Conservation (phyloP, 768 basidiomycete genomes). For the Dacryopinax spathularia region DNA sequence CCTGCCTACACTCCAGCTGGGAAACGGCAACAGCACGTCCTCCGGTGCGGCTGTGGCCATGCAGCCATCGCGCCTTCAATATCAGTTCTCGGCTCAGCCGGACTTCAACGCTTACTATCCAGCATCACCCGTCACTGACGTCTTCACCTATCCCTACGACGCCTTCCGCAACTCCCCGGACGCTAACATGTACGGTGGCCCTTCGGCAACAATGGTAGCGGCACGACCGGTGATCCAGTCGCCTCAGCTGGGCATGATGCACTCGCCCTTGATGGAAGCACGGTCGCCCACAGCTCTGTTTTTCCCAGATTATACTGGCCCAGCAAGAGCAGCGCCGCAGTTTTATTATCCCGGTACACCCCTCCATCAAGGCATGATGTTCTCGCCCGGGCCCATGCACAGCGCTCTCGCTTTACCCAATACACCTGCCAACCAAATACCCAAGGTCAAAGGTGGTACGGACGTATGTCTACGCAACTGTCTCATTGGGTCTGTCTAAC, state of each 20-base stretch:
- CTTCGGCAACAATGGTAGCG: not conserved
- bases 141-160: slow-evolving; percentile 37
- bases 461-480: not conserved
- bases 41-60: slow-evolving; percentile 28
- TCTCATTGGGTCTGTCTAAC: not conserved
- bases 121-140: slow-evolving; percentile 38
- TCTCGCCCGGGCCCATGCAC: slow-evolving; percentile 41
- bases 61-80: slow-evolving; percentile 35
- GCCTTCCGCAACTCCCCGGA: slow-evolving; percentile 40
- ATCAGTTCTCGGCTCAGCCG: slow-evolving; percentile 32
- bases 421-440: slow-evolving; percentile 22
- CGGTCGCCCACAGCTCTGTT: slow-evolving; percentile 29
- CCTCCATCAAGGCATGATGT: slow-evolving; percentile 41
- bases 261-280: not conserved
- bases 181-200: slow-evolving; percentile 31
- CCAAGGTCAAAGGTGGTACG: not conserved
- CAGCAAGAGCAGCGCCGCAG: slow-evolving; percentile 39
- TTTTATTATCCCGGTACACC: slow-evolving; percentile 39
- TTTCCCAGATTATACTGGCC: slow-evolving; percentile 39
- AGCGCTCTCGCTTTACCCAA: slow-evolving; percentile 34
- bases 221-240: not conserved
- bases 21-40: slow-evolving; percentile 13
- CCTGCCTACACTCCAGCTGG: not conserved
- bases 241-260: not conserved
- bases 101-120: slow-evolving; percentile 51